Evolutionary conservation across 345 rosid species (phyloP).

Genomic region (Eucalyptus cloeziana): DNA sequence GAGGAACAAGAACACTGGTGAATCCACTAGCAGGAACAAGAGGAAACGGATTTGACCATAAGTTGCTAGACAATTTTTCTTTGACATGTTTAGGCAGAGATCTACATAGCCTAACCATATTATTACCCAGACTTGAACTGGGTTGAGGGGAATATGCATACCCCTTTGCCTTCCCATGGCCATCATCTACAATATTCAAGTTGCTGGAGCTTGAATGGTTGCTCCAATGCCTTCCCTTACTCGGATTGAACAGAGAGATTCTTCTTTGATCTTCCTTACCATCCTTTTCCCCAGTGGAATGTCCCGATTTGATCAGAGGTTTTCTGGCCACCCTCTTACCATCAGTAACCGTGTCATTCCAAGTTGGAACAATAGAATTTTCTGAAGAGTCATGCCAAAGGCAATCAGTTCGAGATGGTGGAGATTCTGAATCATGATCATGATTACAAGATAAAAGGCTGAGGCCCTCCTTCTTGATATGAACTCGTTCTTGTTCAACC

Average conservation of each 20-base stretch:
- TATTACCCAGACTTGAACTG: slow-evolving; percentile 35
- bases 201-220: slow-evolving; percentile 7
- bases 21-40: slow-evolving; percentile 83
- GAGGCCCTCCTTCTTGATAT: slow-evolving; percentile 50
- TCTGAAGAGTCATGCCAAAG: slow-evolving; percentile 21
- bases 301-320: not conserved
- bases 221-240: not conserved
- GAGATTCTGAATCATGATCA: slow-evolving; percentile 16
- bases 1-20: slow-evolving; percentile 62
- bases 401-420: slow-evolving; percentile 12
- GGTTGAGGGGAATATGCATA: slow-evolving; percentile 63
- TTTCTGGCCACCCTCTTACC: not conserved
- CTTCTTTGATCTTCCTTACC: not conserved
- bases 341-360: not conserved
- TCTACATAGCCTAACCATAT: slow-evolving; percentile 44
- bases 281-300: not conserved
- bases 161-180: slow-evolving; percentile 45
- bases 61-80: slow-evolving; percentile 19
- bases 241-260: not conserved
- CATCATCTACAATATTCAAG: slow-evolving; percentile 21
- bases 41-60: slow-evolving; percentile 76
- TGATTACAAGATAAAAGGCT: slow-evolving; percentile 44
- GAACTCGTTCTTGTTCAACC: slow-evolving; percentile 34
- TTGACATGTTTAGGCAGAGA: slow-evolving; percentile 23
- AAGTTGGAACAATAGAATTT: slow-evolving; percentile 6